These are phyloP conservation scores for Hymenoscyphus occultus DNA, from an alignment of 2,329 filamentous ascomycete species.

Conservation along the genomic window DNA sequence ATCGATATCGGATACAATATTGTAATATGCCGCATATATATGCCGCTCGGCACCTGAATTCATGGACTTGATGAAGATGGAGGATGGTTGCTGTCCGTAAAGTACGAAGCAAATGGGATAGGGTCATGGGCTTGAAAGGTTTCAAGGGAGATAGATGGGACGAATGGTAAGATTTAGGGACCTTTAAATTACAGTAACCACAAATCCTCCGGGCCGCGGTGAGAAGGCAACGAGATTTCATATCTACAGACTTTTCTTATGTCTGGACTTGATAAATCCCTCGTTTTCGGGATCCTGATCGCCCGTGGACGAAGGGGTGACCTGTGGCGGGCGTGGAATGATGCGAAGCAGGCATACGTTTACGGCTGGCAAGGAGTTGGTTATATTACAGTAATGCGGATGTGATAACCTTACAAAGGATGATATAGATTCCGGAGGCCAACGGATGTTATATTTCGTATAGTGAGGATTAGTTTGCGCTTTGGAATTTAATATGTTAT, in stretches of 20 bases:
- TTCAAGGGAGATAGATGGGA: neutral
- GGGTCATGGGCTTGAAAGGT: neutral
- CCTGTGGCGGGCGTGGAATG: neutral
- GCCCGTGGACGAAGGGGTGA: conserved; percentile 8
- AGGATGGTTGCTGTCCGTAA: no score
- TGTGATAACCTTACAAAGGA: neutral
- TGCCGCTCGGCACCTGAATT: no score
- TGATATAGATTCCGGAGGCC: neutral
- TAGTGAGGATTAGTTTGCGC: neutral
- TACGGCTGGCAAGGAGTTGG: neutral
- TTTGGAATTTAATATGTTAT: neutral
- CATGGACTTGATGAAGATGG: no score
- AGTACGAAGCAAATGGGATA: neutral
- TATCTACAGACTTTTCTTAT: neutral
- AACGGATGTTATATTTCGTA: neutral
- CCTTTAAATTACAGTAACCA: neutral
- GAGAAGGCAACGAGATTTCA: neutral
- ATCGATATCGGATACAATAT: no score
- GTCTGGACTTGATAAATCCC: neutral
- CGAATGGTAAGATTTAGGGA: neutral
- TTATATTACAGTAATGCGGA: neutral
- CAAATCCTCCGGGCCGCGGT: neutral
- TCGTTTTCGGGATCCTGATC: conserved; percentile 5
- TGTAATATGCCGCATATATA: no score
- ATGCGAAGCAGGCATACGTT: neutral